Conservation (phyloP, 352 stramenopile genomes). For the Plasmopara muralis region DNA sequence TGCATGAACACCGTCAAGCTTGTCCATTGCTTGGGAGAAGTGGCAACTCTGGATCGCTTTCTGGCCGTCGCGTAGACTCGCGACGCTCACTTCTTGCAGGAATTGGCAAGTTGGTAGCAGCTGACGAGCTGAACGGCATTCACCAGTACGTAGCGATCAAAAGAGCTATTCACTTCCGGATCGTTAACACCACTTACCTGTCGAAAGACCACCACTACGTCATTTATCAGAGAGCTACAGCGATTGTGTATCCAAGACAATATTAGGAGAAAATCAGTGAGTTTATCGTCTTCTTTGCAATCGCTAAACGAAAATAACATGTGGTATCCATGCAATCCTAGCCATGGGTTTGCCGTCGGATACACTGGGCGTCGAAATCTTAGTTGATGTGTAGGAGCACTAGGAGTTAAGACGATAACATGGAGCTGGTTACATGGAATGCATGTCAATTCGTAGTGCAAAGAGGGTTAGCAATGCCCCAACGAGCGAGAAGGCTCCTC, state of each 20-base stretch:
- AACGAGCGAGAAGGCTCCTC: constrained; percentile 54
- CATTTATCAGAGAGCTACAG: constrained; percentile 50
- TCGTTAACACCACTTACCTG: not conserved
- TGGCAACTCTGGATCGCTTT: constrained; percentile 27
- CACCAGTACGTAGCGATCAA: constrained; percentile 23
- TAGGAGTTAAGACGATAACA: constrained; percentile 8
- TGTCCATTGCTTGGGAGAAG: constrained; percentile 19
- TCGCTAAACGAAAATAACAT: not conserved
- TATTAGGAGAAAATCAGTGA: constrained; percentile 68
- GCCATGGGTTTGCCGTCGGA: constrained; percentile 31
- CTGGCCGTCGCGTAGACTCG: constrained; percentile 38
- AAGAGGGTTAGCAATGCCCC: constrained; percentile 50
- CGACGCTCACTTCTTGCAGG: constrained; percentile 64
- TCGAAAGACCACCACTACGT: constrained; percentile 33
- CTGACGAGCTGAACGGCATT: constrained; percentile 38
- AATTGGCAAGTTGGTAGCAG: constrained; percentile 65
- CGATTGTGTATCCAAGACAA: constrained; percentile 47
- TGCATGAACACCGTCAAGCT: constrained; percentile 8
- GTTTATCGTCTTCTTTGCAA: constrained; percentile 12
- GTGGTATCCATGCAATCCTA: constrained; percentile 4
- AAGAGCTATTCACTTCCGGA: not conserved
- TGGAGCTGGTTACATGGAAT: constrained; percentile 46
- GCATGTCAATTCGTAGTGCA: constrained; percentile 68
- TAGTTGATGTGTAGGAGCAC: not conserved
- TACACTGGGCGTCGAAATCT: constrained; percentile 43